These are phyloP conservation scores for Trametes coccinea DNA, from an alignment of 768 basidiomycete species.

Conservation along the genomic window DNA sequence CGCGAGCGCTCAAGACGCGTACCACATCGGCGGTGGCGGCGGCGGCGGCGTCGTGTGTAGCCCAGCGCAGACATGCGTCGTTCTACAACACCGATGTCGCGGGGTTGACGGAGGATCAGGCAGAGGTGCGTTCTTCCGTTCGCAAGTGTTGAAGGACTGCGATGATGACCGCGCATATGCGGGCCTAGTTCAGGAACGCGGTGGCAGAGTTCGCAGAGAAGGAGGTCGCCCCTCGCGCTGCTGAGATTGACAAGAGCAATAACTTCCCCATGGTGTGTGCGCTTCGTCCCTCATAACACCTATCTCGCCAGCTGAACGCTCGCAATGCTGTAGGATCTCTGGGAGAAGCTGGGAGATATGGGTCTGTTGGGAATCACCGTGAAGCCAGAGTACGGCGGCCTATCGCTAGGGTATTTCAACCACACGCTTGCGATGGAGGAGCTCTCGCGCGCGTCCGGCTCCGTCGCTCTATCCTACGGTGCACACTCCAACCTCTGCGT, in stretches of 20 bases:
- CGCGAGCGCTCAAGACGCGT: not conserved
- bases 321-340: conserved; percentile 58
- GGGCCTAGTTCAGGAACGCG: conserved; percentile 74
- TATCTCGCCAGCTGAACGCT: not conserved
- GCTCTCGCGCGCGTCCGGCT: conserved; percentile 86
- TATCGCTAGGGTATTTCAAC: conserved; percentile 80
- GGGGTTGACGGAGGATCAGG: conserved; percentile 78
- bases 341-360: conserved; percentile 91
- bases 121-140: conserved; percentile 54
- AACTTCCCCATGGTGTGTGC: conserved; percentile 67
- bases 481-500: conserved; percentile 90
- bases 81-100: conserved; percentile 75
- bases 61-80: conserved; percentile 40
- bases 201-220: conserved; percentile 78
- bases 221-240: conserved; percentile 84
- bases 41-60: not conserved
- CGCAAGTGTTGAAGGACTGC: too few relatives aligned
- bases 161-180: not conserved
- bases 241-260: conserved; percentile 84
- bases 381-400: conserved; percentile 75
- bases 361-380: conserved; percentile 89
- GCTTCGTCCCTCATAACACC: not conserved
- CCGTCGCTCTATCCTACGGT: conserved; percentile 89
- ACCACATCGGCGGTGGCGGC: not conserved
- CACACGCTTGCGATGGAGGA: conserved; percentile 96